A percentile compares a stretch with the other conserved stretches of the same genome.
These are phyloP conservation scores for Aspergillus tanneri DNA, from an alignment of 2,329 filamentous ascomycete species.

Conservation along the genomic window DNA sequence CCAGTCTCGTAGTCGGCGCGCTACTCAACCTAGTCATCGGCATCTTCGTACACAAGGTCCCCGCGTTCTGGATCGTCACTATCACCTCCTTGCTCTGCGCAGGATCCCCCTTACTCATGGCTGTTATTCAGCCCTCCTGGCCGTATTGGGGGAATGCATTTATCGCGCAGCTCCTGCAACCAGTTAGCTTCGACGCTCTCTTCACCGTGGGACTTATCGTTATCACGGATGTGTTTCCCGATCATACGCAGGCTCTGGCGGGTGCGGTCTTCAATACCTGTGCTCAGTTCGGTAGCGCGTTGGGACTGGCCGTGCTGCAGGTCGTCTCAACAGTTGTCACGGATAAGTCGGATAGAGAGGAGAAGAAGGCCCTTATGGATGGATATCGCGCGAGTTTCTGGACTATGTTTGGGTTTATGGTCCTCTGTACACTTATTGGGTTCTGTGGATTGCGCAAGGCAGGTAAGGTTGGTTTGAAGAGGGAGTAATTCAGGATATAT, in stretches of 20 bases:
- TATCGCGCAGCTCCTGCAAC: conserved; percentile 31
- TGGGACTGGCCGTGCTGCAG: conserved; percentile 54
- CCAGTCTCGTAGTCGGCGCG: conserved; percentile 46
- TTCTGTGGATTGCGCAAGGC: conserved; percentile 47
- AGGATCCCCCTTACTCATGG: conserved; percentile 56
- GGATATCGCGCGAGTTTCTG: conserved; percentile 57
- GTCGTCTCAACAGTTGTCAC: conserved; percentile 48
- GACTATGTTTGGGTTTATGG: conserved; percentile 51
- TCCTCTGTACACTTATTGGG: conserved; percentile 42
- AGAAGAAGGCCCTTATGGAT: conserved; percentile 45
- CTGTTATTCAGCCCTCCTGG: conserved; percentile 49
- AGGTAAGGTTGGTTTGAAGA: conserved; percentile 53
- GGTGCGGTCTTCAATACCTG: conserved; percentile 63
- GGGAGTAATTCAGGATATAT: conserved; percentile 19
- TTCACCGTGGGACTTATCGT: conserved; percentile 18
- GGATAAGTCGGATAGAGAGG: conserved; percentile 30
- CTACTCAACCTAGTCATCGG: conserved; percentile 48
- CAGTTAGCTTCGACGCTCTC: conserved; percentile 24
- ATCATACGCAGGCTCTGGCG: conserved; percentile 56
- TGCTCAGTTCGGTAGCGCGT: conserved; percentile 55
- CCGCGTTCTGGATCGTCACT: conserved; percentile 43
- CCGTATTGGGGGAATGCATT: conserved; percentile 55
- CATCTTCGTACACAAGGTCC: conserved; percentile 47
- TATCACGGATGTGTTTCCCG: conserved; percentile 15
- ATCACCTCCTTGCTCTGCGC: conserved; percentile 46